Conservation (phyloP, 225 moss, liverwort and hornwort species). For the Asterella californica region DNA sequence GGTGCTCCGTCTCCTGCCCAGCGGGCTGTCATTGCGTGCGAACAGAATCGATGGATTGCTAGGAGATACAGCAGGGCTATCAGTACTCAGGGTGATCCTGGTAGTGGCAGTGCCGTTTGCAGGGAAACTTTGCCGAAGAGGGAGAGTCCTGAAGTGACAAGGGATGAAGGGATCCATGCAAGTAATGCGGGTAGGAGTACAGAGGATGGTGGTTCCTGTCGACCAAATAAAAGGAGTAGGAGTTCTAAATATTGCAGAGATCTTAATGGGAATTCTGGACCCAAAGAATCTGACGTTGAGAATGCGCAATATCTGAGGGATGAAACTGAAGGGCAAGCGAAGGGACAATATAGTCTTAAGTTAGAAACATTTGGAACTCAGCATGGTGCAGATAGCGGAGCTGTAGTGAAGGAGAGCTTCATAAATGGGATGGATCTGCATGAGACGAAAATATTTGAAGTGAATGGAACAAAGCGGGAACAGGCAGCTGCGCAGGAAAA, state of each 20-base stretch:
- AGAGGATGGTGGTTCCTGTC: slow-evolving; percentile 22
- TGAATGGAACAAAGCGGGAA: slow-evolving; percentile 14
- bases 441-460: slow-evolving; percentile 9
- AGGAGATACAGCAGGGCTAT: slow-evolving; percentile 41
- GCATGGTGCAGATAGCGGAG: slow-evolving; percentile 2
- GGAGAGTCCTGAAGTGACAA: slow-evolving; percentile 19
- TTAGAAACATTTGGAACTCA: slow-evolving; percentile 3
- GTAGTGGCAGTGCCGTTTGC: slow-evolving; percentile 24
- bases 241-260: slow-evolving; percentile 30
- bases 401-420: slow-evolving; percentile 2
- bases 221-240: slow-evolving; percentile 19
- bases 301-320: slow-evolving; percentile 9
- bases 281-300: slow-evolving; percentile 10
- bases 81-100: slow-evolving; percentile 26
- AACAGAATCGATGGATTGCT: slow-evolving; percentile 63
- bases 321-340: slow-evolving; percentile 9
- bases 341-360: neutral
- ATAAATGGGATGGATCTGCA: slow-evolving; percentile 15
- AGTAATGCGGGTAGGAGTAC: slow-evolving; percentile 12
- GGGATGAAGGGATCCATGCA: slow-evolving; percentile 28
- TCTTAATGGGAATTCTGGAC: slow-evolving; percentile 29
- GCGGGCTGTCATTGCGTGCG: slow-evolving; percentile 69
- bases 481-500: slow-evolving; percentile 10
- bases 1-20: slow-evolving; percentile 61
- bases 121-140: slow-evolving; percentile 28